phyloP scores from a whole-genome alignment of 108 stramenopile genomes.

The Skeletonema potamos region DNA sequence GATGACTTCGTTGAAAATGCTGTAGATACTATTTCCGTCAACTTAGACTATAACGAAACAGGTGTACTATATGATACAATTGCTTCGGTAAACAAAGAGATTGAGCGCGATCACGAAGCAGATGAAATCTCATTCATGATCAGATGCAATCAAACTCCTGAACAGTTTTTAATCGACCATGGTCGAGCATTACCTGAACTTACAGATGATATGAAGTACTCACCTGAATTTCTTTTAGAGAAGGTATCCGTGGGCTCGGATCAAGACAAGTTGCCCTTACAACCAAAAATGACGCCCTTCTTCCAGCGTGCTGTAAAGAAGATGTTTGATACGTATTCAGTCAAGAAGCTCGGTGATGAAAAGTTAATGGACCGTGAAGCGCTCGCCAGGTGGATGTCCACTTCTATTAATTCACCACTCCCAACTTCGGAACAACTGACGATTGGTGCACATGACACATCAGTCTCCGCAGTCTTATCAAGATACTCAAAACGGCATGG shows the following conservation, averaged over 20 bases:
- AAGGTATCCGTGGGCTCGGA: background rate
- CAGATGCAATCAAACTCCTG: constrained; percentile 72
- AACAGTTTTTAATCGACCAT: constrained; percentile 53
- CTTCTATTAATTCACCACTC: constrained; percentile 28
- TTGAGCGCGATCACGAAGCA: constrained; percentile 25
- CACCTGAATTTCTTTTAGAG: constrained; percentile 44
- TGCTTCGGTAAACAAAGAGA: background rate
- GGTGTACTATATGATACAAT: constrained; percentile 30
- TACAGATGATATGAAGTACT: constrained; percentile 52
- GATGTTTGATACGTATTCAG: constrained; percentile 69
- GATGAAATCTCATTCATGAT: constrained; percentile 72
- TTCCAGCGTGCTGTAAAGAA: constrained; percentile 46
- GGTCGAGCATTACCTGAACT: constrained; percentile 66
- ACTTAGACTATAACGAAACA: constrained; percentile 33
- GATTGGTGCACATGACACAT: constrained; percentile 64
- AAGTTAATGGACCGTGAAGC: constrained; percentile 18
- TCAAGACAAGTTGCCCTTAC: constrained; percentile 6
- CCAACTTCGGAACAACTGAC: constrained; percentile 5
- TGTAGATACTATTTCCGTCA: constrained; percentile 23
- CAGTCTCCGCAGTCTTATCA: constrained; percentile 51
- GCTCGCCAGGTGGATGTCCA: constrained; percentile 65
- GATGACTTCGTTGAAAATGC: constrained; percentile 23
- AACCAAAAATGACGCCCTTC: constrained; percentile 52
- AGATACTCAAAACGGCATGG: constrained; percentile 53
- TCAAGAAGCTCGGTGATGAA: background rate